Conservation (phyloP, 2,329 filamentous ascomycete species). For the Xylaria sp. region DNA sequence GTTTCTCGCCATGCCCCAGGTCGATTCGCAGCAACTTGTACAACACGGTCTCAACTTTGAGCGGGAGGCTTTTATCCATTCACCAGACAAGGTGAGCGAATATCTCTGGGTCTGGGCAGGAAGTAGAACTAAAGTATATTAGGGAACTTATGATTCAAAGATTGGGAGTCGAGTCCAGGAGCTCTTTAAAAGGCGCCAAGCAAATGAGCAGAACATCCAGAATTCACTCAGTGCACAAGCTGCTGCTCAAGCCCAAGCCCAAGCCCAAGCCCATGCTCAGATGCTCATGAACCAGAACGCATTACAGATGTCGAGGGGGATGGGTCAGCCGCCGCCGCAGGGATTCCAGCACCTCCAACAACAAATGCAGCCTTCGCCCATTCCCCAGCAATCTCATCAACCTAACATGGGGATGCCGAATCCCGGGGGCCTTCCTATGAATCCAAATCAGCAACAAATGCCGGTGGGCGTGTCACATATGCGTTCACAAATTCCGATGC, state of each 20-base stretch:
- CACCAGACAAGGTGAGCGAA: conserved; percentile 51
- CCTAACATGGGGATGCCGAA: conserved; percentile 48
- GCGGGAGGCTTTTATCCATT: conserved; percentile 49
- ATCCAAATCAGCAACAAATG: conserved; percentile 36
- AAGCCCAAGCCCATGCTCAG: conserved; percentile 45
- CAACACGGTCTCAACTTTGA: conserved; percentile 51
- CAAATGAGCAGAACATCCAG: conserved; percentile 52
- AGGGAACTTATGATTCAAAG: conserved; percentile 55
- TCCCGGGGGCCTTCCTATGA: conserved; percentile 38
- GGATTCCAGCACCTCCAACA: conserved; percentile 62
- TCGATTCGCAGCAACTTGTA: conserved; percentile 47
- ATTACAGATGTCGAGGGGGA: conserved; percentile 55
- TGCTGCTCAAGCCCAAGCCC: conserved; percentile 44
- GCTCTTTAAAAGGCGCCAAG: conserved; percentile 53
- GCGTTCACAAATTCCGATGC: conserved; percentile 33
- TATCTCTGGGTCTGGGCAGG: neutral
- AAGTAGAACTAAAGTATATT: conserved; percentile 17
- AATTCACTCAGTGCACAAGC: conserved; percentile 52
- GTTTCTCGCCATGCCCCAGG: conserved; percentile 47
- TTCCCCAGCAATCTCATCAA: conserved; percentile 50
- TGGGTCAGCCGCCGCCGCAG: conserved; percentile 54
- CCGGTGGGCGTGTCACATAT: conserved; percentile 42
- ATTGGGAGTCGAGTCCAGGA: conserved; percentile 52
- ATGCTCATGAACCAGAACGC: conserved; percentile 56
- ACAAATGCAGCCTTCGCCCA: conserved; percentile 58